Base-by-base conservation (phyloP, 495 filamentous ascomycete genomes). In the Neurospora sp. region DNA sequence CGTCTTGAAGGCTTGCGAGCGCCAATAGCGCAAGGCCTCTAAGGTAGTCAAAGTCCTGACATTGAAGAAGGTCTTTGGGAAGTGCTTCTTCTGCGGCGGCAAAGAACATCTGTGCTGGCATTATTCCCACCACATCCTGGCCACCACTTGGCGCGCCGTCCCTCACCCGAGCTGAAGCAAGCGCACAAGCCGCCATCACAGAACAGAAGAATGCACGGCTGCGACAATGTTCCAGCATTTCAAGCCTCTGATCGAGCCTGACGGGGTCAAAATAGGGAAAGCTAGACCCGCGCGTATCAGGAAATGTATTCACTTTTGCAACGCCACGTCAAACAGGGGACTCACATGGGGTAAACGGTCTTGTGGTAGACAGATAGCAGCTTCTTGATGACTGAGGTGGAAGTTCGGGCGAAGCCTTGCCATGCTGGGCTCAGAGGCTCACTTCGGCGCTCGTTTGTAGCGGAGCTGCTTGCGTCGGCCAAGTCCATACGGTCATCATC, bases 201-300 rank as follows among this genome's bases (percentile, higher is more conserved):
- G 81, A 82, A 22, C 83, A 84, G 78, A 86, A 87, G 48, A 86
- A 78, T 20, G 78, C 75, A 48, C 79, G 80, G 70, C 84, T 81
- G 37, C 74, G 72, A n/a, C 82, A 78, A 73, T 87, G 79, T 37
- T 85, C 82, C 35, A 80, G 72, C 61, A 77, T 76, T 48, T 78
- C 74, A 20, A 86, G 75, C 68, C 76, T 78, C 37, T 79, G 77
- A 3, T 81, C 73, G 38, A 86, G 77, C 53, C 81, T 81, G 65
- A 78, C 78, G 27, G 76, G 81, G 77, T 87, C 84, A 73, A 87
- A 87, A 8, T 87, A 74, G 2, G 85, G 86, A 70, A 84, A 86
- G 68, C 71, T 73, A 44, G 71, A 65, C 53, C 2, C 16, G 3
- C 59, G 22, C 61, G 22, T 68, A 3, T 71, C 20, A 53, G 41